Percentiles rank a stretch among this genome's conserved stretches.
Evolutionary conservation across 75 land plant species (phyloP).

Genomic region (Cunninghamia lanceolata): DNA sequence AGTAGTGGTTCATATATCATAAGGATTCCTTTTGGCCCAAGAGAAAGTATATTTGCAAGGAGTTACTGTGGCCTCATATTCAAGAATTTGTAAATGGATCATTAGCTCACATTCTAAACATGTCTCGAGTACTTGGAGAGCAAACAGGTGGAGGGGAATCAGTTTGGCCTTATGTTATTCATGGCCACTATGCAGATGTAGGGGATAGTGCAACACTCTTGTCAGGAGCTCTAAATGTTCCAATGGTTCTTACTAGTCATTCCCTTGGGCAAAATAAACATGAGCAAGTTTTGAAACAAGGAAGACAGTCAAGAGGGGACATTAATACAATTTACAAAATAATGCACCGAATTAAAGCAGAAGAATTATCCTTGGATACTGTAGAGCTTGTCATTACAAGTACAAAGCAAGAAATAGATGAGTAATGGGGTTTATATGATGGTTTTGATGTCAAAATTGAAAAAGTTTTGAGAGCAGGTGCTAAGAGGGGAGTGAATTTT

Average conservation of each 20-base stretch:
- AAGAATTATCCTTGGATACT: conserved; percentile 78
- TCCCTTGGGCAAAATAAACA: conserved; percentile 79
- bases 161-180: conserved; percentile 87
- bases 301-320: conserved; percentile 75
- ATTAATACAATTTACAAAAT: conserved; percentile 79
- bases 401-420: too few relatives aligned
- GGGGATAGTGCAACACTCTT: conserved; percentile 72
- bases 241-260: conserved; percentile 84
- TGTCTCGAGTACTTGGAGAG: conserved; percentile 69
- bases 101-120: too few relatives aligned
- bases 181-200: too few relatives aligned
- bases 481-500: conserved; percentile 61
- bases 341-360: conserved; percentile 80
- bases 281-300: conserved; percentile 85
- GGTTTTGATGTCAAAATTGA: conserved; percentile 80
- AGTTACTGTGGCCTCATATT: too few relatives aligned
- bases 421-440: too few relatives aligned
- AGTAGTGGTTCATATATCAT: conserved; percentile 86
- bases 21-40: conserved; percentile 78
- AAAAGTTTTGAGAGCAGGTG: conserved; percentile 57
- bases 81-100: too few relatives aligned
- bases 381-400: too few relatives aligned
- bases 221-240: conserved; percentile 80
- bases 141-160: conserved; percentile 68
- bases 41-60: too few relatives aligned